A percentile compares a stretch with the other conserved stretches of the same genome.
Evolutionary conservation across 1,284 basidiomycete genomes (phyloP).

Genomic region (Mrakiaceae sp.): DNA sequence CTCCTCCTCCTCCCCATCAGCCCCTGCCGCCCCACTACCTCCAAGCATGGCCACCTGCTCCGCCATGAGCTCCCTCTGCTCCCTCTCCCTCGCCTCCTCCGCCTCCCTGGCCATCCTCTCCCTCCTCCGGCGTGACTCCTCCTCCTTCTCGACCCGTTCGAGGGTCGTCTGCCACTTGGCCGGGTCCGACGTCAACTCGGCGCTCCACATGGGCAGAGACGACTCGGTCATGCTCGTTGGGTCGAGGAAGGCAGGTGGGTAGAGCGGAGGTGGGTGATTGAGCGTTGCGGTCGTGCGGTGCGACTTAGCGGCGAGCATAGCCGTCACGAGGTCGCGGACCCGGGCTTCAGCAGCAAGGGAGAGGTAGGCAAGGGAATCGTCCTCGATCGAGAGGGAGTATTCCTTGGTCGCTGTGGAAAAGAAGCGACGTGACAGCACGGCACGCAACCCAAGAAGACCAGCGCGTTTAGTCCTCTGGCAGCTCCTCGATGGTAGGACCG

Average conservation of each 20-base stretch:
- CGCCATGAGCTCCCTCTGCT: not conserved
- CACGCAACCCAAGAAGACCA: no score
- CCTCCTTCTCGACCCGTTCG: constrained; percentile 25
- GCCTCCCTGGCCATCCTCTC: constrained; percentile 23
- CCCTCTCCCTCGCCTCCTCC: constrained; percentile 16
- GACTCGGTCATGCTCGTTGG: not conserved
- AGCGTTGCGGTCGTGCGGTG: constrained; percentile 28
- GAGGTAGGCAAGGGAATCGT: constrained; percentile 28
- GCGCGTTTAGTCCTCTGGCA: no score
- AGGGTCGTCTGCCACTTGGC: constrained; percentile 26
- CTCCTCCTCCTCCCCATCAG: constrained; percentile 27
- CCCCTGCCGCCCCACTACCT: not conserved
- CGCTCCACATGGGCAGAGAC: constrained; percentile 26
- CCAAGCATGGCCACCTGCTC: not conserved
- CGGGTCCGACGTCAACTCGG: constrained; percentile 25
- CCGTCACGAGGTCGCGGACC: constrained; percentile 24
- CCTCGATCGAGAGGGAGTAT: constrained; percentile 26
- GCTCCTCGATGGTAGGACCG: no score
- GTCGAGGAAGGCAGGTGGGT: not conserved
- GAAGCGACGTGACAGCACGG: not conserved
- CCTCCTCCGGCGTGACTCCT: constrained; percentile 29
- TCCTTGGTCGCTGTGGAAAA: constrained; percentile 15
- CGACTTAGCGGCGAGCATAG: constrained; percentile 26
- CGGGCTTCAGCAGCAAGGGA: constrained; percentile 30
- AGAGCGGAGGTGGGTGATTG: constrained; percentile 18